Evolutionary conservation across 306 rosid genomes (phyloP).

Genomic region (Cucurbita moschata): DNA sequence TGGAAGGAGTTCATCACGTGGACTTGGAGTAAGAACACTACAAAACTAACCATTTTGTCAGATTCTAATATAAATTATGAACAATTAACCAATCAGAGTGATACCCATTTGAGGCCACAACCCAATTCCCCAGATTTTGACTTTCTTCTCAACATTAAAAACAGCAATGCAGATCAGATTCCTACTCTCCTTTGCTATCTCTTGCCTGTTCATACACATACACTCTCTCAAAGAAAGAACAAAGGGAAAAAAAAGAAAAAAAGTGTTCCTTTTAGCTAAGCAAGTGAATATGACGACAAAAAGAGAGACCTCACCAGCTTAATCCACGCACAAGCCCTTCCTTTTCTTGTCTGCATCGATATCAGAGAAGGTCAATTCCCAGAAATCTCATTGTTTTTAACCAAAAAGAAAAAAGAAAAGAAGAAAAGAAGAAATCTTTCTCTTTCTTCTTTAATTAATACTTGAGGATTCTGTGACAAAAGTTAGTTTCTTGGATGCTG

Average conservation of each 20-base stretch:
- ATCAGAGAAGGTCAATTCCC: constrained; percentile 43
- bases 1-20: neutral
- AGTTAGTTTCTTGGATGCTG: constrained; percentile 47
- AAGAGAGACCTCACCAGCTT: constrained; percentile 33
- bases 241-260: constrained; percentile 15
- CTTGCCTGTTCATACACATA: neutral
- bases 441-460: neutral
- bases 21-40: neutral
- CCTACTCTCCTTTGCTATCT: neutral
- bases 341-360: constrained; percentile 30
- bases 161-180: neutral
- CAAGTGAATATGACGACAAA: constrained; percentile 42
- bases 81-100: neutral
- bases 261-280: constrained; percentile 7
- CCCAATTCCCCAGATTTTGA: constrained; percentile 4
- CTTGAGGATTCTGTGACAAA: constrained; percentile 79
- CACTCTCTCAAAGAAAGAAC: constrained; percentile 2
- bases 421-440: neutral
- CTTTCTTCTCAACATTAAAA: neutral
- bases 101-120: neutral
- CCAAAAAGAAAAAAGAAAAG: neutral
- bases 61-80: neutral
- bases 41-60: neutral
- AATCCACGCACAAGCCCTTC: constrained; percentile 1
- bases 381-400: neutral